Percentiles rank a stretch among this genome's conserved stretches.
These are phyloP conservation scores for Leucosporidium yakuticum DNA, from an alignment of 768 basidiomycete genomes.

Conservation along the genomic window DNA sequence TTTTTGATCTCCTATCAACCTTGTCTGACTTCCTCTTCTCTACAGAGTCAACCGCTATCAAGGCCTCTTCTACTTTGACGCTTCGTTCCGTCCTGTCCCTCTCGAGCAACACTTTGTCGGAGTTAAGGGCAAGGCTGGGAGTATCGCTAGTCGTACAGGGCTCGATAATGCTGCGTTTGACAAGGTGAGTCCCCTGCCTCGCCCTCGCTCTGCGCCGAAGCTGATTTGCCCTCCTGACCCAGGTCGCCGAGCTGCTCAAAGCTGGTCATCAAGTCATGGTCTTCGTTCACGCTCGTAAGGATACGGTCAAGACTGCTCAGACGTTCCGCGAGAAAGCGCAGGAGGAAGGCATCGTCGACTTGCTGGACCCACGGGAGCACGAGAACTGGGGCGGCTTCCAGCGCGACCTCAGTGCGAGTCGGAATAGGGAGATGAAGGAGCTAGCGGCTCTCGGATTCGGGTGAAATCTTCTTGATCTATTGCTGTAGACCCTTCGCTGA, in stretches of 20 bases:
- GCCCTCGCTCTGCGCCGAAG: conserved; percentile 74
- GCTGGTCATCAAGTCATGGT: conserved; percentile 99
- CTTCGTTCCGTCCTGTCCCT: conserved; percentile 92
- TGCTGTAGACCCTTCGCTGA: neutral
- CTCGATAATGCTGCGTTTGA: conserved; percentile 81
- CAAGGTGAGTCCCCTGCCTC: conserved; percentile 48
- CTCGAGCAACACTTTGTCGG: conserved; percentile 97
- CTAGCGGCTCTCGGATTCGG: conserved; percentile 84
- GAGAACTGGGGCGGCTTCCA: conserved; percentile 71
- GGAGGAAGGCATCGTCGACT: conserved; percentile 62
- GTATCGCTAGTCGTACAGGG: conserved; percentile 66
- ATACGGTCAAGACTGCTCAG: conserved; percentile 87
- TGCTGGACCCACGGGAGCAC: conserved; percentile 76
- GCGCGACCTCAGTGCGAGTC: conserved; percentile 66
- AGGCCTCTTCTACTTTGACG: conserved; percentile 95
- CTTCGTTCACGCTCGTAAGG: conserved; percentile 96
- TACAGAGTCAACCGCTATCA: conserved; percentile 74
- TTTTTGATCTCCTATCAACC: neutral
- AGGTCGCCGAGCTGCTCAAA: conserved; percentile 74
- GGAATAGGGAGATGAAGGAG: conserved; percentile 94
- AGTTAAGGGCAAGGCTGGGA: conserved; percentile 78
- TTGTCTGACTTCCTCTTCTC: too few relatives aligned
- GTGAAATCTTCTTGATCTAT: conserved; percentile 9
- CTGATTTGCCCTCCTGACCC: conserved; percentile 61
- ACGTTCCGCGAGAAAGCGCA: conserved; percentile 65